Evolutionary conservation across 257 asterid genomes (phyloP), one percentile per base, ranked within the genome.

Genomic region (Solanum chiquidenum): DNA sequence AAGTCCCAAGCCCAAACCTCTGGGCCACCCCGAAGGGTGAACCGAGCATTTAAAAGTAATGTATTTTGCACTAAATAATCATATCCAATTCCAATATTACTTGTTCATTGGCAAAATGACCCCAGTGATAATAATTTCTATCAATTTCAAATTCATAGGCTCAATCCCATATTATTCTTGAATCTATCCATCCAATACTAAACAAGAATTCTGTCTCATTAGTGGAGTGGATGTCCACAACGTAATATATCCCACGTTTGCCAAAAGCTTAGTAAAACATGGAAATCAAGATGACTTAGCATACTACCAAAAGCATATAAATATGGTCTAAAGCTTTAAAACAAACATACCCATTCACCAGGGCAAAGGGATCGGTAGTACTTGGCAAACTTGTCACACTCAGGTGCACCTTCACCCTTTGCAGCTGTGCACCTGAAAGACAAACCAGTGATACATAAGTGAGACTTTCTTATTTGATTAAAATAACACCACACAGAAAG

Each of bases 361-460:
- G 99, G 99, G 89, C 99, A 97, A 84, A 97, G 98, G 89, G 98
- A 85, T 58, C 99, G 98, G 83, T 97, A 95, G 87, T 95, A 97
- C 86, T 97, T 97, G 73, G 98, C 99, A 83, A 97, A 97, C 94
- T 95, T 95, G 88, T 97, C 93, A 85, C 99, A 97, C 90, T 97
- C 98, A 0, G 98, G 92, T 44, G 99, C 99, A 87, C 88, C 97
- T 35, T 95, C 98, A 87, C 99, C 98, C 91, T 95, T 97, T 29
- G 98, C 98, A 88, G 96, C 99, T 73, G 91, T 83, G 86, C 98
- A 97, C 90, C 99, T 97, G 92, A 90, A 80, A 86, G 71, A 83
- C 86, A 37, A 86, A 72, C 75, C n/a, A 89, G 82, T 31, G 29
- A 83, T 34, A 73, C 25, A 77, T 29, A 38, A 38, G 18, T 83